phyloP scores from a whole-genome alignment of 2,329 filamentous ascomycete species.

The Fusarium sp. region DNA sequence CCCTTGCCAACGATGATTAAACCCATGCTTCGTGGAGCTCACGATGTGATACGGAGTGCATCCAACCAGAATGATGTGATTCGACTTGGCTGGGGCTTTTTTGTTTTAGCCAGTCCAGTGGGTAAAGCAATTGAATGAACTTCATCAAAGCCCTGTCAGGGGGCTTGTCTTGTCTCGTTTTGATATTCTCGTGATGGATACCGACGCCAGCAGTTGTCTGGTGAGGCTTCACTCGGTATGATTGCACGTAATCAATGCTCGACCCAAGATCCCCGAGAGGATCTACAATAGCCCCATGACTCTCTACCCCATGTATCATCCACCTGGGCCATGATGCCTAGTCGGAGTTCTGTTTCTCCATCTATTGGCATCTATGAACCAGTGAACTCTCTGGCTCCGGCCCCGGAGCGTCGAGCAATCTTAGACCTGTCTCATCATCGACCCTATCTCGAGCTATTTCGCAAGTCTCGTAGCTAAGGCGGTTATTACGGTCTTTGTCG shows the following conservation, averaged over 20 bases:
- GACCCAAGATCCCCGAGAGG: conserved; percentile 10
- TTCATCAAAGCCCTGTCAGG: conserved; percentile 3
- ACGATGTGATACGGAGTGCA: neutral
- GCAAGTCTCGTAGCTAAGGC: neutral
- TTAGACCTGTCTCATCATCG: conserved; percentile 6
- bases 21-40: conserved; percentile 25
- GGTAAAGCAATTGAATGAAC: conserved; percentile 6
- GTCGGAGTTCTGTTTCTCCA: conserved; percentile 15
- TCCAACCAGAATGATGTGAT: conserved; percentile 10
- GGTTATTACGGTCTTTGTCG: neutral
- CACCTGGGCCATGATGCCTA: neutral
- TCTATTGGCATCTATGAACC: neutral
- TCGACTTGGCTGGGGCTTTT: conserved; percentile 18
- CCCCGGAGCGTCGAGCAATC: conserved; percentile 2
- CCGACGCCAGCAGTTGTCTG: neutral
- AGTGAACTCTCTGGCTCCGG: conserved; percentile 4
- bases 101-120: conserved; percentile 20
- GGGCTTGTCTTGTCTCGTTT: neutral
- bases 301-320: neutral
- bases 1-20: conserved; percentile 23
- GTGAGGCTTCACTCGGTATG: conserved; percentile 7
- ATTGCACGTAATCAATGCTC: conserved; percentile 4
- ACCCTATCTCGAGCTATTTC: conserved; percentile 2
- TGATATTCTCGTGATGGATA: neutral
- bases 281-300: conserved; percentile 22